Evolutionary conservation across 1,284 basidiomycete species (phyloP).

Genomic region (Limonomyces culmigenus): DNA sequence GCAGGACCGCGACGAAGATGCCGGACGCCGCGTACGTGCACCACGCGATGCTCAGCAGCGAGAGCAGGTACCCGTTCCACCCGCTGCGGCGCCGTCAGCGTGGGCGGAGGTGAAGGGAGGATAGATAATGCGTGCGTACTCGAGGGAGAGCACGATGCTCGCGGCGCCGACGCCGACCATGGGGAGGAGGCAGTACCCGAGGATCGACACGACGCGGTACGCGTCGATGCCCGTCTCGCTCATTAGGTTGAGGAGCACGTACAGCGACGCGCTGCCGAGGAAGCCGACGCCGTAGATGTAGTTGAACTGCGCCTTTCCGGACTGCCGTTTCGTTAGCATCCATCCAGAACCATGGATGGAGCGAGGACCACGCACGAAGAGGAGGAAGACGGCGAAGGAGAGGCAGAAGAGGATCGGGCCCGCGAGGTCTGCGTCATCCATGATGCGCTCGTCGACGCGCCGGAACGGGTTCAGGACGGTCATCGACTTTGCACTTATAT

Average conservation of each 20-base stretch:
- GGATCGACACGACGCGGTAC: conserved; percentile 87
- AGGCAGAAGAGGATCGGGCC: conserved; percentile 92
- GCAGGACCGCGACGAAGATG: conserved; percentile 85
- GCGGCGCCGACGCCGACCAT: conserved; percentile 93
- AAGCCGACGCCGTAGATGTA: conserved; percentile 98
- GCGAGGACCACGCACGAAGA: conserved; percentile 69
- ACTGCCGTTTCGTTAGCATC: too few species aligned
- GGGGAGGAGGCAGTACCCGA: conserved; percentile 94
- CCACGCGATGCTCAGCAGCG: conserved; percentile 75
- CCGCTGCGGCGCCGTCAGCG: conserved; percentile 29
- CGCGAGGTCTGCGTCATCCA: conserved; percentile 98
- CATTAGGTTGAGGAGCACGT: conserved; percentile 95
- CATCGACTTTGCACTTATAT: conserved; percentile 87
- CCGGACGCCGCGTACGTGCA: conserved; percentile 90
- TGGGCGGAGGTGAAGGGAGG: conserved; percentile 4
- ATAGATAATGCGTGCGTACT: conserved; percentile 38
- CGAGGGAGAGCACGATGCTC: conserved; percentile 75
- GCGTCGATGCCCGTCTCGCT: conserved; percentile 91
- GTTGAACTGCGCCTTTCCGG: conserved; percentile 96
- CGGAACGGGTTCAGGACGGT: conserved; percentile 91
- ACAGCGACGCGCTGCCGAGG: conserved; percentile 87
- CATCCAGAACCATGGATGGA: too few species aligned
- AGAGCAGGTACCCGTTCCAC: conserved; percentile 69
- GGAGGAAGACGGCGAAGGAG: conserved; percentile 82
- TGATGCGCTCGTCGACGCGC: conserved; percentile 83